A percentile compares a stretch with the other conserved stretches of the same genome.
Conservation (phyloP, 1,139 yeast species). For the Saccharomyces hybrid region DNA sequence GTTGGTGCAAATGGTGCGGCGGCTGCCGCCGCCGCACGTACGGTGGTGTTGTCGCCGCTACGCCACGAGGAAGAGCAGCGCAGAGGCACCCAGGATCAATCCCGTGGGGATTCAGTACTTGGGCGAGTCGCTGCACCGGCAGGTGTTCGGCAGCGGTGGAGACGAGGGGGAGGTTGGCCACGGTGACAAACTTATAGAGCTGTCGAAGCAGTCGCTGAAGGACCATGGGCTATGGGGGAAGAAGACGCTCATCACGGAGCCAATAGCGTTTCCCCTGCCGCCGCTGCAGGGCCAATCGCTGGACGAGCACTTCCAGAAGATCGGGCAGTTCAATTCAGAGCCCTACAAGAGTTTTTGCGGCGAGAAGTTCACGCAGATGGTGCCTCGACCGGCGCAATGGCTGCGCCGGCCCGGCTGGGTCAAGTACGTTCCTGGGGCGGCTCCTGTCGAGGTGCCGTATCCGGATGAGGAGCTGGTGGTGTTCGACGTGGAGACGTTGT, state of each 20-base stretch:
- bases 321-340: conserved; percentile 55
- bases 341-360: conserved; percentile 51
- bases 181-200: conserved; percentile 38
- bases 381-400: conserved; percentile 56
- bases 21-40: conserved; percentile 28
- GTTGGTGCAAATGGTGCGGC: neutral
- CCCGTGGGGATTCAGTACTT: conserved; percentile 68
- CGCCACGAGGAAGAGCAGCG: neutral
- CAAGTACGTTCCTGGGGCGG: conserved; percentile 48
- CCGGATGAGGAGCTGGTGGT: conserved; percentile 63
- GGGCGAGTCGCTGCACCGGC: conserved; percentile 49
- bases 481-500: conserved; percentile 86
- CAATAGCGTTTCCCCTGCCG: conserved; percentile 62
- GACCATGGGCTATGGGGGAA: conserved; percentile 70
- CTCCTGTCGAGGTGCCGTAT: conserved; percentile 52
- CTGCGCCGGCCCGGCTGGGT: conserved; percentile 71
- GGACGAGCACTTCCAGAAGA: conserved; percentile 75
- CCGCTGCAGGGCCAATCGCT: conserved; percentile 56
- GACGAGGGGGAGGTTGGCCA: conserved; percentile 22
- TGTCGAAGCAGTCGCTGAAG: conserved; percentile 55
- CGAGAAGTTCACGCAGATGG: conserved; percentile 34
- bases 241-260: conserved; percentile 56
- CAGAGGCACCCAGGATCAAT: conserved; percentile 50
- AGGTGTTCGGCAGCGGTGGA: conserved; percentile 45
- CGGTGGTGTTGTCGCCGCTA: neutral